Percentiles rank a stretch among this genome's conserved stretches.
These are phyloP conservation scores for Globisporangium cystogenes DNA, from an alignment of 352 stramenopile species.

Conservation along the genomic window DNA sequence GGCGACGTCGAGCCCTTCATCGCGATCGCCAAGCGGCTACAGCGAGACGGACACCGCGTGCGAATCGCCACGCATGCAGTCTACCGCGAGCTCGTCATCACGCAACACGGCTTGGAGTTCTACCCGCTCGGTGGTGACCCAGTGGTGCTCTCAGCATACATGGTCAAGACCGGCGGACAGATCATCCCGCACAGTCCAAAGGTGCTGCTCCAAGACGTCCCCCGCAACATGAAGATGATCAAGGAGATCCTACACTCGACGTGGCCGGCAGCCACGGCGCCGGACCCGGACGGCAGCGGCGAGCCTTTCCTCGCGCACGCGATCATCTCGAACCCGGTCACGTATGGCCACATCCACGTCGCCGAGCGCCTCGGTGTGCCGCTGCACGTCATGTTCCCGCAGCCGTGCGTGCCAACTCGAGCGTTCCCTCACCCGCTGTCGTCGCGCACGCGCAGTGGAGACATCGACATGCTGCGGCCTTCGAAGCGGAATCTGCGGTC, in stretches of 20 bases:
- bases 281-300: slow-evolving; percentile 70
- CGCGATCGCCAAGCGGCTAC: slow-evolving; percentile 78
- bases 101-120: slow-evolving; percentile 60
- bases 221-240: slow-evolving; percentile 88
- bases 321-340: slow-evolving; percentile 94
- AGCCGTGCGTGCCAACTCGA: slow-evolving; percentile 86
- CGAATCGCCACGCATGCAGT: slow-evolving; percentile 88
- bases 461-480: slow-evolving; percentile 4
- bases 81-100: slow-evolving; percentile 81
- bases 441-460: slow-evolving; percentile 12
- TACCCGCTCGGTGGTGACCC: slow-evolving; percentile 72
- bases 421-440: slow-evolving; percentile 88
- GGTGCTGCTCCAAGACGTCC: slow-evolving; percentile 59
- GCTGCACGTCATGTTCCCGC: slow-evolving; percentile 93
- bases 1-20: slow-evolving; percentile 88
- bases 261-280: slow-evolving; percentile 81
- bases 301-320: slow-evolving; percentile 82
- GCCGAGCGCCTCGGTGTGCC: slow-evolving; percentile 89
- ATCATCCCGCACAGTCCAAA: slow-evolving; percentile 67
- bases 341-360: slow-evolving; percentile 91
- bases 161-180: slow-evolving; percentile 85
- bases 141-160: slow-evolving; percentile 85
- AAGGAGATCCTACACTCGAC: slow-evolving; percentile 84
- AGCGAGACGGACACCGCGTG: slow-evolving; percentile 86
- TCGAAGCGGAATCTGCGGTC: slow-evolving; percentile 45